Base-by-base conservation (phyloP, 768 basidiomycete genomes). In the Boletus insuetus region DNA sequence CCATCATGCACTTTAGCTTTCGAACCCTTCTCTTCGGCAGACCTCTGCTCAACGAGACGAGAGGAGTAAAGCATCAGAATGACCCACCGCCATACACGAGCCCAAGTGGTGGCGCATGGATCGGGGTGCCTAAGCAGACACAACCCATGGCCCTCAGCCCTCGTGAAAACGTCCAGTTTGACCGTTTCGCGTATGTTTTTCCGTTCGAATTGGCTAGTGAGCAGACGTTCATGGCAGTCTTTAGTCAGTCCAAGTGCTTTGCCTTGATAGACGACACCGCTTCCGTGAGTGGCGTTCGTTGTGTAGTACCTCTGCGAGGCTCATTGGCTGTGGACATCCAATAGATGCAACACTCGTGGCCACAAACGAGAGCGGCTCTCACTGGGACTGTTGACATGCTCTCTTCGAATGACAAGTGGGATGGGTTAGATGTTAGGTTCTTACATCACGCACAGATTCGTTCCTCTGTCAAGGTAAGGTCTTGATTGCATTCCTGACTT, bases 331-430 rank as follows among this genome's bases (percentile, higher is more conserved):
- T 4, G 39, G 19, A 24, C 16, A 20, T 7, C 20, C n/a, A 38
- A 12, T 39, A 67, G 65, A 67, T 67, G 65, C 56, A 54, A 55
- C 17, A 31, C 31, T 53, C 60, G 0, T 67, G 65, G 65, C 19
- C 56, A 14, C 65, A 67, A 41, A 53, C 66, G 19, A 56, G 61
- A 46, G 58, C 49, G 5, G 58, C 66, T 26, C 56, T 68, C 13
- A 3, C 46, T 11, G 63, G 63, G 6, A 9, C 48, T 5, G 37
- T 62, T 10, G 56, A 63, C 4, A 35, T 38, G 8, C 12, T 68
- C 11, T 58, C 56, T 24, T 59, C 51, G 17, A 46, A 58, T 20
- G 35, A 5, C 46, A 48, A 22, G 13, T 67, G 65, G 65, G 56
- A 40, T 3, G 65, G 65, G 4, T 1, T 62, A 12, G 24, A 67